Evolutionary conservation across 352 stramenopile species (phyloP).

Genomic region (Paralagenidium karlingii): DNA sequence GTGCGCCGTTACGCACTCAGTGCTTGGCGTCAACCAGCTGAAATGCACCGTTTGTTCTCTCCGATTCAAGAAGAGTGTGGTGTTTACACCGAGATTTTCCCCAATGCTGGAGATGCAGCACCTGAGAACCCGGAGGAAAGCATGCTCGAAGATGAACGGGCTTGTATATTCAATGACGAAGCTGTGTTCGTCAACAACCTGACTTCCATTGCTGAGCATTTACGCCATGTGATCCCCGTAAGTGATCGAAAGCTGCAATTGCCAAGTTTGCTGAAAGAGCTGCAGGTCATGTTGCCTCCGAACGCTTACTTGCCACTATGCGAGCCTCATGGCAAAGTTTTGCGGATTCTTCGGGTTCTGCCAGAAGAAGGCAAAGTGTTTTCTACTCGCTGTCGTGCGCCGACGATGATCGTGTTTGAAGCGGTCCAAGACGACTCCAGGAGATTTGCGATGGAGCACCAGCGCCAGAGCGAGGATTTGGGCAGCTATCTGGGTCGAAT

Average conservation of each 20-base stretch:
- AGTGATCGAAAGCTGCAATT: slow-evolving; percentile 2
- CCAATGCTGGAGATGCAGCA: too few species aligned
- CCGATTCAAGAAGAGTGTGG: too few species aligned
- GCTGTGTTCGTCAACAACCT: slow-evolving; percentile 18
- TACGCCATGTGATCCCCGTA: slow-evolving; percentile 12
- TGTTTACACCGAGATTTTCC: too few species aligned
- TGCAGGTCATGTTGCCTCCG: slow-evolving; percentile 4
- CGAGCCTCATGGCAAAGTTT: not conserved
- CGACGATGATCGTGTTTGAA: slow-evolving; percentile 28
- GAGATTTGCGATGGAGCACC: not conserved
- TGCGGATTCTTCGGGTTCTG: slow-evolving; percentile 13
- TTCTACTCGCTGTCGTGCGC: slow-evolving; percentile 15
- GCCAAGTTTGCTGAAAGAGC: slow-evolving; percentile 2
- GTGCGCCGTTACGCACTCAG: too few species aligned
- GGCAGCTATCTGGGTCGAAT: not conserved
- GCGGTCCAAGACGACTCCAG: slow-evolving; percentile 2
- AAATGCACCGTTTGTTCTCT: too few species aligned
- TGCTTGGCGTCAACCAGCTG: too few species aligned
- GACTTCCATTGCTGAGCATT: slow-evolving; percentile 13
- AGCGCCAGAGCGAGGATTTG: not conserved
- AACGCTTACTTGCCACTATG: slow-evolving; percentile 9
- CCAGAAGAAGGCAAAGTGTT: slow-evolving; percentile 21
- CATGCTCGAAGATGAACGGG: slow-evolving; percentile 5
- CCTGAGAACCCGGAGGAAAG: slow-evolving; percentile 5
- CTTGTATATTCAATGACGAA: slow-evolving; percentile 18